These are phyloP conservation scores for Aspergillus haitiensis DNA, from an alignment of 495 filamentous ascomycete species.

Conservation along the genomic window DNA sequence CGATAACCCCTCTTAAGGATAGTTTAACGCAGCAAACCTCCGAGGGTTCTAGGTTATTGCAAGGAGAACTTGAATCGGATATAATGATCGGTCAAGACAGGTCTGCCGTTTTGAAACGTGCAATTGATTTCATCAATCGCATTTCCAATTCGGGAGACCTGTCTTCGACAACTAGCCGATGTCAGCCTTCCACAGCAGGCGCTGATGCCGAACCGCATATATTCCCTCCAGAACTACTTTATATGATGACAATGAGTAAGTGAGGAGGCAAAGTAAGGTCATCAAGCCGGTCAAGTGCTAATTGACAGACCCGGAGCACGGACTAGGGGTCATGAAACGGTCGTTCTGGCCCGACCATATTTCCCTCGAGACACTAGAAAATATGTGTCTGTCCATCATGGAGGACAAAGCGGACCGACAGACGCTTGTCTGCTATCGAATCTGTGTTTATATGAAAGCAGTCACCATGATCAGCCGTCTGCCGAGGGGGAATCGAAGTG, in stretches of 20 bases:
- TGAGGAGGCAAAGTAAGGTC: neutral
- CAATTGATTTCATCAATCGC: neutral
- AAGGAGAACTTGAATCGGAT: neutral
- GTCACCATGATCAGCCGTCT: neutral
- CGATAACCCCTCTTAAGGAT: neutral
- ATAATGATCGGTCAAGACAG: neutral
- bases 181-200: neutral
- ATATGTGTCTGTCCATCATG: slow-evolving; percentile 7
- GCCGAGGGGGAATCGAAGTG: neutral
- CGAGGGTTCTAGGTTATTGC: neutral
- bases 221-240: slow-evolving; percentile 1
- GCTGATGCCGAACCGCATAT: neutral
- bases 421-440: neutral
- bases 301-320: neutral
- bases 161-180: neutral
- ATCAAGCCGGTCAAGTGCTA: neutral
- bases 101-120: neutral
- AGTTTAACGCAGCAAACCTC: neutral
- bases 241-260: slow-evolving; percentile 8
- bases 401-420: slow-evolving; percentile 1
- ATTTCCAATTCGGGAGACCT: neutral
- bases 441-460: slow-evolving; percentile 14
- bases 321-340: neutral
- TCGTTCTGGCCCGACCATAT: slow-evolving; percentile 11
- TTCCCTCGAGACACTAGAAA: neutral